These are phyloP conservation scores for Lactifluus rugatus DNA, from an alignment of 768 basidiomycete genomes.

Conservation along the genomic window DNA sequence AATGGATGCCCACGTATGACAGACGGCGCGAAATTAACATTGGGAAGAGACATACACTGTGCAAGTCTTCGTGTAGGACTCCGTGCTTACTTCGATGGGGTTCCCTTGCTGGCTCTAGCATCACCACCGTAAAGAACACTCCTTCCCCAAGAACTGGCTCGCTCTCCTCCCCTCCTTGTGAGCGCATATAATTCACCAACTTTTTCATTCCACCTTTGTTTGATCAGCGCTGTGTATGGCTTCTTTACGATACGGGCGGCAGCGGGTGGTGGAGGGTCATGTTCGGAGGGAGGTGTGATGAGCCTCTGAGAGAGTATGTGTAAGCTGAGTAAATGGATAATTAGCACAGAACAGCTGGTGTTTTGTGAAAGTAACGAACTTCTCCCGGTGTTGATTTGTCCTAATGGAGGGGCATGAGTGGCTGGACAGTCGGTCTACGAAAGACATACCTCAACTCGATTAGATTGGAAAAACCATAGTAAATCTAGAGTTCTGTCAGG, in stretches of 20 bases:
- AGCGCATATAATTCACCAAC: conserved; percentile 8
- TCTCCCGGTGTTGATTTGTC: conserved; percentile 44
- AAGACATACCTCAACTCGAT: conserved; percentile 44
- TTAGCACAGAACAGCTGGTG: not conserved
- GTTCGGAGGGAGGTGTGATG: conserved; percentile 8
- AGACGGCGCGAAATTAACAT: not conserved
- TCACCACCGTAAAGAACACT: conserved; percentile 35
- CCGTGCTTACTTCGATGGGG: conserved; percentile 10
- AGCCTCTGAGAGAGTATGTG: conserved; percentile 6
- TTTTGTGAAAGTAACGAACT: conserved; percentile 34
- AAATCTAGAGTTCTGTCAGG: conserved; percentile 27
- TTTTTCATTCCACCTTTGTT: conserved; percentile 18
- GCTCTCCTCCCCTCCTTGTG: conserved; percentile 6
- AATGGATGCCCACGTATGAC: not conserved
- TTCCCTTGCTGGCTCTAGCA: not conserved
- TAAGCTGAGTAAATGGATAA: not conserved
- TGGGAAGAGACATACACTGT: not conserved
- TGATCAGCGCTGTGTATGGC: conserved; percentile 8
- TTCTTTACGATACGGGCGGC: conserved; percentile 14
- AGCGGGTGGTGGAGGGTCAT: conserved; percentile 12
- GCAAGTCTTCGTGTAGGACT: not conserved
- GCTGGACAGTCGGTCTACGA: not conserved
- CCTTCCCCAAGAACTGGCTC: conserved; percentile 34
- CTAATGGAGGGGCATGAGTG: conserved; percentile 26
- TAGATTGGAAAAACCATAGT: conserved; percentile 62